Base-by-base conservation (phyloP, 306 rosid genomes). In the Begonia loranthoides region DNA sequence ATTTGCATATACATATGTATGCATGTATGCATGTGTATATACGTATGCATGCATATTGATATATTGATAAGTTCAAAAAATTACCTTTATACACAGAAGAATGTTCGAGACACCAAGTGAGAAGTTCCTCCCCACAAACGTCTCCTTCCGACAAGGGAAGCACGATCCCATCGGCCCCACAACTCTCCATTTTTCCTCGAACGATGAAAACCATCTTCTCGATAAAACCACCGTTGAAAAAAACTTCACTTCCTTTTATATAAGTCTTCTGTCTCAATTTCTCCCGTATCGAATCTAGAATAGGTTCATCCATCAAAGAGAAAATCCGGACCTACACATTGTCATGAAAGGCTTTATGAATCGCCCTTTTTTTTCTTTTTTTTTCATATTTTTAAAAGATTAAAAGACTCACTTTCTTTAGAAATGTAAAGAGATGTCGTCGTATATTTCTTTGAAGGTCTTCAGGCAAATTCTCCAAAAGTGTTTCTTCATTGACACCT, bases 81-180 rank as follows among this genome's bases (percentile, higher is more conserved):
- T 55, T 75, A 88, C 97, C 93, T 81, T 41, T 79, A 77, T 60
- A 69, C 52, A 73, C 69, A 3, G 83, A 84, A 66, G 80, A 60
- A 73, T 77, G 89, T 67, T 84, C 95, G 12, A 89, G 89, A 71
- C 81, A 82, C 93, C 95, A 81, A 49, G 84, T 54, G 15, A 89
- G 82, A 57, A 84, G 93, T 59, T 89, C 97, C 73, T 89, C 97
- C 9, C 97, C 97, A 43, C 95, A 89, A 19, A 64, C 89, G 58
- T 78, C 84, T 15, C 95, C 93, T 70, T 79, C 97, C 22, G 70
- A 63, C 60, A 89, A 59, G 10, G 82, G 67, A 61, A 74, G 69
- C 24, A 8, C 19, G 53, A 36, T 75, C 64, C 87, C 87, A 61
- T 79, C 88, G 63, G 75, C 84, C 6, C 53, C 84, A 9, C 53